Evolutionary conservation across 108 stramenopile species (phyloP).

Genomic region (Skeletonema tropicum): DNA sequence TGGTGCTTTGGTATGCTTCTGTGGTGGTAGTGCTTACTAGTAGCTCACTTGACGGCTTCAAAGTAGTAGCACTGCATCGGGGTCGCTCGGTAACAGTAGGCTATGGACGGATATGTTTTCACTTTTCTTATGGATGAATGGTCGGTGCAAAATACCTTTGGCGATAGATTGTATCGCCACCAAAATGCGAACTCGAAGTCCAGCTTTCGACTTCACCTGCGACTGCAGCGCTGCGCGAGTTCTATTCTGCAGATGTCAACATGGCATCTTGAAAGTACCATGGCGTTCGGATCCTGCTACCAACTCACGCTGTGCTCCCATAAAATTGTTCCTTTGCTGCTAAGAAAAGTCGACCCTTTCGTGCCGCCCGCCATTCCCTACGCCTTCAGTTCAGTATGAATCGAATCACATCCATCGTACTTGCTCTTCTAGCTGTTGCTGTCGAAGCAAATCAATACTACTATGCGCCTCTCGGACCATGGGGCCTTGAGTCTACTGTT

Average conservation of each 20-base stretch:
- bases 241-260: too few relatives aligned
- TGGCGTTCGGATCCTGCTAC: background rate
- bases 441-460: conserved; percentile 19
- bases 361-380: background rate
- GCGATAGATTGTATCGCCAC: too few relatives aligned
- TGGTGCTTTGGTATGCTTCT: background rate
- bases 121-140: too few relatives aligned
- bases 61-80: too few relatives aligned
- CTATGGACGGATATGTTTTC: too few relatives aligned
- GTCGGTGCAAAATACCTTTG: too few relatives aligned
- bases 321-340: background rate
- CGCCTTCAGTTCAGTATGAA: background rate
- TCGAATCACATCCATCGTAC: conserved; percentile 7
- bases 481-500: conserved; percentile 33
- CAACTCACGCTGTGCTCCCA: background rate
- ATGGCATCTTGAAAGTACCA: too few relatives aligned
- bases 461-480: conserved; percentile 37
- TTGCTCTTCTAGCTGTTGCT: conserved; percentile 1
- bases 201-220: too few relatives aligned
- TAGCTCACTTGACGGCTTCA: too few relatives aligned
- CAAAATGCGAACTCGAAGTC: too few relatives aligned
- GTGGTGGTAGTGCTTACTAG: background rate
- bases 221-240: too few relatives aligned
- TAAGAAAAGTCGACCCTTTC: background rate
- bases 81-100: too few relatives aligned